Conservation (phyloP, 441 rosid genomes). For the Pelargonium hybrid region DNA sequence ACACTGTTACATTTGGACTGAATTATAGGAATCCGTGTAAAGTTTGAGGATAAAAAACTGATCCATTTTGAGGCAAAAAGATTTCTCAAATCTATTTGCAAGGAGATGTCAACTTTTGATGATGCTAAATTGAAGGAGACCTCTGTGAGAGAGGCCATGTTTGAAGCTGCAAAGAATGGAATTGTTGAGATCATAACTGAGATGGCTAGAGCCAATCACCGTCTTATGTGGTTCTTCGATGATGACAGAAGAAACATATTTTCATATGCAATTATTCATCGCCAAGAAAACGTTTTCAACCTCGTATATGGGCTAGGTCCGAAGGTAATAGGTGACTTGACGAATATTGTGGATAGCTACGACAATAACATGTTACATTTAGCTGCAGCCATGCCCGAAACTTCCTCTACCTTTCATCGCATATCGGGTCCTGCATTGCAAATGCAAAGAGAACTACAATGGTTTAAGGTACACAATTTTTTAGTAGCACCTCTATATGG, state of each 20-base stretch:
- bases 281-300: constrained; percentile 10
- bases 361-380: constrained; percentile 6
- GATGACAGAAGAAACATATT: not conserved
- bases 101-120: not conserved
- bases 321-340: not conserved
- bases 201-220: not conserved
- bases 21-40: too few relatives aligned
- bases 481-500: too few relatives aligned
- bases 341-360: not conserved
- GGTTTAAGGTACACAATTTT: constrained; percentile 13
- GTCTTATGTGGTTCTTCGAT: not conserved
- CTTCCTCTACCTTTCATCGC: not conserved
- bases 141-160: not conserved
- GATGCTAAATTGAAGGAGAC: not conserved
- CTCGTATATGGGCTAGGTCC: not conserved
- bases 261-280: constrained; percentile 3
- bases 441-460: constrained; percentile 12
- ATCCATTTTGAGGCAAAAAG: not conserved
- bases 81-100: not conserved
- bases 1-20: too few relatives aligned
- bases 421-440: constrained; percentile 13
- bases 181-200: constrained; percentile 5
- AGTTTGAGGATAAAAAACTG: not conserved
- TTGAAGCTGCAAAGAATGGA: constrained; percentile 4
- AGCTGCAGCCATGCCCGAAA: constrained; percentile 4